These are phyloP conservation scores for Aspergillus intermedius DNA, from an alignment of 2,329 filamentous ascomycete species.

Conservation along the genomic window DNA sequence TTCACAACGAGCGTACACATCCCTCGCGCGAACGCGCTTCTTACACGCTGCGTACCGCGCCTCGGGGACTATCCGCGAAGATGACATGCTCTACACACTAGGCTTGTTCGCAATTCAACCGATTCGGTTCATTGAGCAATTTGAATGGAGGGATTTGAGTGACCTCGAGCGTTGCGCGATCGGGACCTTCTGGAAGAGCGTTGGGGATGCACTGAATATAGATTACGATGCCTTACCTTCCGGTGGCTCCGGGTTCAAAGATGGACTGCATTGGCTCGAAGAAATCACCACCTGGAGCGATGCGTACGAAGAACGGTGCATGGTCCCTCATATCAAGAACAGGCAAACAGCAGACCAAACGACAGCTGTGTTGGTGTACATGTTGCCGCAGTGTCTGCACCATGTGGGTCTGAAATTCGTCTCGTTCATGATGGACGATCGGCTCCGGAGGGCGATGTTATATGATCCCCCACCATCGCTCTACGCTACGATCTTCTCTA, in stretches of 20 bases:
- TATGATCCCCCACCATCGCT: constrained; percentile 35
- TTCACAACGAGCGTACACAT: constrained; percentile 42
- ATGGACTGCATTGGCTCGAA: constrained; percentile 49
- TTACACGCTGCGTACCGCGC: constrained; percentile 54
- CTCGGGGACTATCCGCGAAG: constrained; percentile 53
- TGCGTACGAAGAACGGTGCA: constrained; percentile 53
- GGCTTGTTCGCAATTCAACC: constrained; percentile 62
- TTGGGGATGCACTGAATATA: constrained; percentile 66
- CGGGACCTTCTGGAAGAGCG: constrained; percentile 62
- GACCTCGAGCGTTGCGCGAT: constrained; percentile 63
- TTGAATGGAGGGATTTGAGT: constrained; percentile 64
- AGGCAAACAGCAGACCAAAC: constrained; percentile 53
- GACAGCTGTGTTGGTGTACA: constrained; percentile 54
- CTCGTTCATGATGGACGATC: constrained; percentile 57
- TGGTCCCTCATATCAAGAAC: constrained; percentile 51
- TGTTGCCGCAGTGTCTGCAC: constrained; percentile 43
- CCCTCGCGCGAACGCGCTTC: constrained; percentile 59
- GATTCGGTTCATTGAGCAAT: constrained; percentile 54
- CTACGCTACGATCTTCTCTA: constrained; percentile 36
- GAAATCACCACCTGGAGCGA: constrained; percentile 47
- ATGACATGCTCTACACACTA: constrained; percentile 61
- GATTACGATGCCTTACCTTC: constrained; percentile 43
- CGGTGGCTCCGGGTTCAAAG: constrained; percentile 35
- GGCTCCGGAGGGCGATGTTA: constrained; percentile 58
- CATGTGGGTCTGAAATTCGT: constrained; percentile 47